Evolutionary conservation across 495 filamentous ascomycete genomes (phyloP).

Genomic region (Penicillium herquei): DNA sequence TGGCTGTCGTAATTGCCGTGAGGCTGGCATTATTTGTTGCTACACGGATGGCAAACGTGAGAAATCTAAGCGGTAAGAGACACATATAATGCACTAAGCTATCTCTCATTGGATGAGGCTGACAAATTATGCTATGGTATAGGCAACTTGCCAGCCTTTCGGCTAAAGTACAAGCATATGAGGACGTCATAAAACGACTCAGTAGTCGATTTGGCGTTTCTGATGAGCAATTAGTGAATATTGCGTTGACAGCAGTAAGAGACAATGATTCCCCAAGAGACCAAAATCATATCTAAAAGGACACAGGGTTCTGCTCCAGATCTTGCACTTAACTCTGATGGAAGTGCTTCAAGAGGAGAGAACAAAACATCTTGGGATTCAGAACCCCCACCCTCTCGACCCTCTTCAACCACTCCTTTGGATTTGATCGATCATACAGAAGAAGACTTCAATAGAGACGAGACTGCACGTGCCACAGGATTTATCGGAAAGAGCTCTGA

Average conservation of each 20-base stretch:
- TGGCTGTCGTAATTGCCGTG: slow-evolving; percentile 54
- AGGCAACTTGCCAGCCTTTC: slow-evolving; percentile 51
- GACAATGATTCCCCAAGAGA: too few relatives aligned
- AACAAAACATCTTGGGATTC: slow-evolving; percentile 6
- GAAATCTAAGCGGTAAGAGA: slow-evolving; percentile 49
- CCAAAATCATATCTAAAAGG: neutral
- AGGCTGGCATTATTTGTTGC: slow-evolving; percentile 48
- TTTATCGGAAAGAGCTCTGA: slow-evolving; percentile 63
- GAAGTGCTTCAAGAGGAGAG: slow-evolving; percentile 2
- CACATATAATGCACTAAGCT: neutral
- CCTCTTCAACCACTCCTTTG: slow-evolving; percentile 43
- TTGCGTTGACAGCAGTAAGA: slow-evolving; percentile 35
- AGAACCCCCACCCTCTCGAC: slow-evolving; percentile 19
- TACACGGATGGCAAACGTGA: slow-evolving; percentile 61
- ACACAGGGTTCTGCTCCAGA: slow-evolving; percentile 28
- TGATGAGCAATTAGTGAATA: slow-evolving; percentile 39
- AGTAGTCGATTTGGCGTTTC: slow-evolving; percentile 39
- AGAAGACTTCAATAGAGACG: slow-evolving; percentile 57
- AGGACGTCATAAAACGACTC: slow-evolving; percentile 40
- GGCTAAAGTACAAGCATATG: slow-evolving; percentile 49
- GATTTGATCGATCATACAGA: slow-evolving; percentile 53
- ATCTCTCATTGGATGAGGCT: neutral
- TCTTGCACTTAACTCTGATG: slow-evolving; percentile 14
- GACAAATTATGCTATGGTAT: neutral
- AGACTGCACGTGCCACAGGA: slow-evolving; percentile 46